A percentile compares a stretch with the other conserved stretches of the same genome.
Conservation (phyloP, 2,329 filamentous ascomycete genomes). For the Penicillium sp. region DNA sequence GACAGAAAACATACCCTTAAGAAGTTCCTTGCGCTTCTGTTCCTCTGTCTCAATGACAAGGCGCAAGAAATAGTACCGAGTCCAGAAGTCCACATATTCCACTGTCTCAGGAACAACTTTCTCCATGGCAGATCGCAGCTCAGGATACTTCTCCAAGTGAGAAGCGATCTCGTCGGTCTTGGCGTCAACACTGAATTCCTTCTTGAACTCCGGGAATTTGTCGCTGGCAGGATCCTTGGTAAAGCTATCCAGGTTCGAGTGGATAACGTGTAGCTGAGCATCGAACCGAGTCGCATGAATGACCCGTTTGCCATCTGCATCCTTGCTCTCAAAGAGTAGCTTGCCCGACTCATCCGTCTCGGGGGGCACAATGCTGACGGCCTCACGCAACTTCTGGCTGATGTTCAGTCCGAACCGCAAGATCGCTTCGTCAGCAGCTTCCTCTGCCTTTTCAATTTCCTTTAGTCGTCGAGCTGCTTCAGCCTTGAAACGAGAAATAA, state of each 20-base stretch:
- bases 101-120: conserved; percentile 90
- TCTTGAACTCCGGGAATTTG: conserved; percentile 73
- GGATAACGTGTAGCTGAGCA: conserved; percentile 92
- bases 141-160: conserved; percentile 82
- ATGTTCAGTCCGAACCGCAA: conserved; percentile 89
- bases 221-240: conserved; percentile 73
- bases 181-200: conserved; percentile 74
- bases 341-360: conserved; percentile 53
- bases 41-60: conserved; percentile 94
- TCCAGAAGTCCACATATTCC: conserved; percentile 90
- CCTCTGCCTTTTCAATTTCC: conserved; percentile 87
- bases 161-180: conserved; percentile 81
- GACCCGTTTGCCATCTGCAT: conserved; percentile 82
- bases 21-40: conserved; percentile 78
- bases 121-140: conserved; percentile 88
- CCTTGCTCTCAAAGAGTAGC: conserved; percentile 91
- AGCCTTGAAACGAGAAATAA: conserved; percentile 72
- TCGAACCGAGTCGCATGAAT: conserved; percentile 95
- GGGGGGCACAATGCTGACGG: conserved; percentile 82
- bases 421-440: conserved; percentile 92
- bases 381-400: conserved; percentile 84
- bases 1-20: conserved; percentile 70
- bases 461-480: conserved; percentile 83
- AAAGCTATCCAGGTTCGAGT: conserved; percentile 80
- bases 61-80: conserved; percentile 89